A percentile compares a stretch with the other conserved stretches of the same genome.
These are phyloP conservation scores for Monoraphidium neglectum DNA, from an alignment of 139 green algal species.

Conservation along the genomic window DNA sequence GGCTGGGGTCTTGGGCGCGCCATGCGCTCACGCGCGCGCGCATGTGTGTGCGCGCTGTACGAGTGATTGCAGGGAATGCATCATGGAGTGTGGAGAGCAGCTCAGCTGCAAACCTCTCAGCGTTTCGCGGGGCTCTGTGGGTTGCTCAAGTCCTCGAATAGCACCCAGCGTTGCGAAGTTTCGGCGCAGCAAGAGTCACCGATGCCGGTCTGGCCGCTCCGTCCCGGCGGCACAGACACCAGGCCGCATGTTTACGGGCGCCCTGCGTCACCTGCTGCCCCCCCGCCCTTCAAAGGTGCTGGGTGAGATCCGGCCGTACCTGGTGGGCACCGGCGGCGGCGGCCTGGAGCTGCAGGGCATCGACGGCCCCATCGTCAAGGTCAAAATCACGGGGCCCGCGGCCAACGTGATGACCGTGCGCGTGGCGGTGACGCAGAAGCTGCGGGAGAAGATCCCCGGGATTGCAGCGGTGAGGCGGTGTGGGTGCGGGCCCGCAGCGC, in stretches of 20 bases:
- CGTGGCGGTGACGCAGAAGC: constrained; percentile 99
- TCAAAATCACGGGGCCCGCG: constrained; percentile 91
- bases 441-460: constrained; percentile 94
- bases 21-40: no score
- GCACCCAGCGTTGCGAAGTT: constrained; percentile 6
- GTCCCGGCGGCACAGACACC: no score
- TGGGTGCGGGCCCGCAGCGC: constrained; percentile 31
- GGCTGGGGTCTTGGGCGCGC: no score
- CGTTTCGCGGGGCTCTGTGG: no score
- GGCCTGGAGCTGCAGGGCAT: constrained; percentile 87
- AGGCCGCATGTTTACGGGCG: no score
- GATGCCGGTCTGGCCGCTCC: background rate
- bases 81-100: no score
- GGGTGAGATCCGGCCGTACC: constrained; percentile 86
- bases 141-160: no score
- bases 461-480: constrained; percentile 97
- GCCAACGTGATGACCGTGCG: constrained; percentile 97
- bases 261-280: background rate
- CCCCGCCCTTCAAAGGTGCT: constrained; percentile 55
- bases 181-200: background rate
- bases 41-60: no score
- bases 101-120: no score
- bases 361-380: constrained; percentile 93
- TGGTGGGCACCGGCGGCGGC: constrained; percentile 94
- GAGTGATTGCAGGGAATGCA: no score